Base-by-base conservation (phyloP, 2,329 filamentous ascomycete species). In the Aspergillus novoparasiticus region DNA sequence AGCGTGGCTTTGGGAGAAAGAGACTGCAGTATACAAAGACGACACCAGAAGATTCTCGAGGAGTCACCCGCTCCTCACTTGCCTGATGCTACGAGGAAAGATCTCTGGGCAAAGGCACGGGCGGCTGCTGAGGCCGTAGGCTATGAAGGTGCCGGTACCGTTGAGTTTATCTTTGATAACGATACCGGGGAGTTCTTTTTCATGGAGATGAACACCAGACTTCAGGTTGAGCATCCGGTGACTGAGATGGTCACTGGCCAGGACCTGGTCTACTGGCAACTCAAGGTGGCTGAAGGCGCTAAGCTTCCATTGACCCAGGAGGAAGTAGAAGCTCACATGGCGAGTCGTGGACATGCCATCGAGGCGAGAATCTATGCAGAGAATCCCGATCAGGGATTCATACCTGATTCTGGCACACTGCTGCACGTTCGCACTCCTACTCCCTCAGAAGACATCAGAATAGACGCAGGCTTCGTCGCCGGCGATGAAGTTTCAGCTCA, bases 291-390 rank as follows among this genome's bases (percentile, higher is more conserved):
- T 54, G 87, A 90, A 71, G 90, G 89, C 21, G 86, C 86, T n/a
- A 82, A 81, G 57, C 81, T 92, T 6, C 89, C 90, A 1, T 78
- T 91, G 19, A 88, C 85, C 0, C 90, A 92, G 71, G 82, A 84
- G 55, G 81, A 90, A 63, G 85, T 92, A 30, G 86, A 90, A 68
- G 81, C 85, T 64, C 85, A 88, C 67, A 98, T 99, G 76, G 83
- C 84, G 39, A 84, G 85, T 68, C 85, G 89, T 53, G 95, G 95
- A 2, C 92, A 94, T 72, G 95, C 94, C 12, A 96, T 99, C 65
- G 95, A 99, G 82, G 94, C 94, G 19, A 87, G 95, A 62, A 97
- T 99, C 69, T 99, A 99, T 76, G 95, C 95, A 10, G 95, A 99
- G 78, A 96, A 94, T 72, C 95, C 95, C 1, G 90, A 92, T 69